These are phyloP conservation scores for Stromatinia cepivora DNA, from an alignment of 2,329 filamentous ascomycete species.

Conservation along the genomic window DNA sequence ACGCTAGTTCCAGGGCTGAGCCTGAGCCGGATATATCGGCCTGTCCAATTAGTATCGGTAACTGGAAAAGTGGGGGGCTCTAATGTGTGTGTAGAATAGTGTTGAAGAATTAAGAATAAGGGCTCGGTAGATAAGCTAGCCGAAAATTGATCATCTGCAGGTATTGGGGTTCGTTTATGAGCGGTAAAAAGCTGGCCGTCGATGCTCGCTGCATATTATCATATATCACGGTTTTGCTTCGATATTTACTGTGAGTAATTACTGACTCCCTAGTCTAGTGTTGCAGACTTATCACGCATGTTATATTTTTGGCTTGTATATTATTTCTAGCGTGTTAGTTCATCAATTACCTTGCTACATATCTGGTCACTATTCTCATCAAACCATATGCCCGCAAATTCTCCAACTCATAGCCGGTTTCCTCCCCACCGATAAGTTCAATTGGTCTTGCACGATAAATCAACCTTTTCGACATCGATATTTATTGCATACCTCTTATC, in stretches of 20 bases:
- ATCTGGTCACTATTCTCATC: not conserved
- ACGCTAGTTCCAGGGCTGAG: constrained; percentile 12
- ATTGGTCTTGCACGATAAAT: not conserved
- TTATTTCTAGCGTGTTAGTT: not conserved
- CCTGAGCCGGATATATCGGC: constrained; percentile 16
- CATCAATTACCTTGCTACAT: not conserved
- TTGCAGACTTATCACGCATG: not conserved
- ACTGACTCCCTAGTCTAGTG: fast-evolving
- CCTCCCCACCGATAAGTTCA: not conserved
- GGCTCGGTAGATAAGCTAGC: not conserved
- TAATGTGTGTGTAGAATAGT: not conserved
- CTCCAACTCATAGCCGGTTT: no score
- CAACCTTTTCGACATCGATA: no score
- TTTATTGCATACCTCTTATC: no score
- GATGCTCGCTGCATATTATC: no score
- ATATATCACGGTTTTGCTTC: no score
- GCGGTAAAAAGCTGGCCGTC: no score
- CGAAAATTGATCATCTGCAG: not conserved
- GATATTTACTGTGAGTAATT: not conserved
- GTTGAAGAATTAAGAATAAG: not conserved
- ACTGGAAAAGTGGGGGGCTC: not conserved
- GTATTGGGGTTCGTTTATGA: not conserved
- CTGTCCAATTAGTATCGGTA: not conserved
- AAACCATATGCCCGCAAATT: not conserved
- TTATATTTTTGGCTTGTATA: not conserved